A percentile compares a stretch with the other conserved stretches of the same genome.
phyloP scores from a whole-genome alignment of 176 grass and related monocot species.

The Hyparrhenia diplandra region DNA sequence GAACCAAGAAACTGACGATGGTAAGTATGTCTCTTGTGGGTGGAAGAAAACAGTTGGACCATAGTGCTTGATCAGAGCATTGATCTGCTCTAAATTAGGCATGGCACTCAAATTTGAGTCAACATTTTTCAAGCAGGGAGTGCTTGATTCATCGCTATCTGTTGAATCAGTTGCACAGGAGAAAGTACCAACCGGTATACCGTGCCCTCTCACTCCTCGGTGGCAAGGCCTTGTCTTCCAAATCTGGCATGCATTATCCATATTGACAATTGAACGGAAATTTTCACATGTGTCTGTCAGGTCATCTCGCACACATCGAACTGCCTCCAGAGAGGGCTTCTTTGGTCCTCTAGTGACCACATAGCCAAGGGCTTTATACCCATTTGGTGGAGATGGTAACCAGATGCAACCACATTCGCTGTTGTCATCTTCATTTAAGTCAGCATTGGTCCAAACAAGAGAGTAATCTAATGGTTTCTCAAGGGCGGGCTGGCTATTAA shows the following conservation, averaged over 20 bases:
- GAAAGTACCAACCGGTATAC: conserved; percentile 80
- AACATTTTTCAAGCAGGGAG: conserved; percentile 77
- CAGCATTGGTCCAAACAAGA: conserved; percentile 60
- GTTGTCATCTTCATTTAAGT: conserved; percentile 42
- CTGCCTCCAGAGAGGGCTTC: conserved; percentile 59
- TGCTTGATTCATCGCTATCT: conserved; percentile 21
- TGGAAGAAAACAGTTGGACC: conserved; percentile 90
- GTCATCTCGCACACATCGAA: conserved; percentile 66
- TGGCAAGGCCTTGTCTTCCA: conserved; percentile 67
- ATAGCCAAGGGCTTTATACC: conserved; percentile 68
- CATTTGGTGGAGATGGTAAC: conserved; percentile 51
- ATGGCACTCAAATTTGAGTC: conserved; percentile 61
- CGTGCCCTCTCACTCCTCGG: conserved; percentile 54
- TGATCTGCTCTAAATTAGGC: conserved; percentile 83
- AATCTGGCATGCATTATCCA: conserved; percentile 56
- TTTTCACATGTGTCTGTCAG: conserved; percentile 75
- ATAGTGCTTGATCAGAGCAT: conserved; percentile 83
- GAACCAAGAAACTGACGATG: conserved; percentile 93
- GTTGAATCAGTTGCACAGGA: conserved; percentile 50
- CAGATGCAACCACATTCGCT: conserved; percentile 63
- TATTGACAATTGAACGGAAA: conserved; percentile 46
- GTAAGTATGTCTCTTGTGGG: conserved; percentile 81
- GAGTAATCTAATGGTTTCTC: conserved; percentile 71
- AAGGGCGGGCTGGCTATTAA: conserved; percentile 50
- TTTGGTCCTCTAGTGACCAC: conserved; percentile 57